Evolutionary conservation across 371 early-diverging fungal genomes (phyloP).

Genomic region (Amoeboaphelidium protococcarum): DNA sequence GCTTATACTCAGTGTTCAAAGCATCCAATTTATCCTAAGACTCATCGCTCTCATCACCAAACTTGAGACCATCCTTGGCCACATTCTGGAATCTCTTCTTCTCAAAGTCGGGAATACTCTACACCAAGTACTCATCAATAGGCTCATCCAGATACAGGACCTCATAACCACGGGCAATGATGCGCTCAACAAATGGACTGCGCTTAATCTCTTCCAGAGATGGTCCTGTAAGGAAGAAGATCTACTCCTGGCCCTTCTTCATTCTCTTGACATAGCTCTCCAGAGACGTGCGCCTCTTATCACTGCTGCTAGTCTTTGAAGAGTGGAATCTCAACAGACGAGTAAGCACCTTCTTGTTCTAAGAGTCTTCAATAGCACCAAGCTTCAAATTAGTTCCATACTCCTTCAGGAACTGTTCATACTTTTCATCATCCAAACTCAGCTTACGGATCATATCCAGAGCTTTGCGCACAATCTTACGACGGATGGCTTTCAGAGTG

Average conservation of each 20-base stretch:
- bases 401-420: conserved; percentile 73
- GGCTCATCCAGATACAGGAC: conserved; percentile 91
- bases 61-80: conserved; percentile 95
- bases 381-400: conserved; percentile 78
- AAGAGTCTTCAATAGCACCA: conserved; percentile 66
- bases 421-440: conserved; percentile 68
- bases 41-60: conserved; percentile 78
- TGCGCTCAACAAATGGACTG: conserved; percentile 90
- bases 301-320: conserved; percentile 78
- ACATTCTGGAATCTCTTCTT: conserved; percentile 92
- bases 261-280: conserved; percentile 53
- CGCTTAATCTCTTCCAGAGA: conserved; percentile 77
- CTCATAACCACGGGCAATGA: conserved; percentile 88
- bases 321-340: conserved; percentile 73
- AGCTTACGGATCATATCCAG: conserved; percentile 72
- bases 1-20: conserved; percentile 48
- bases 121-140: conserved; percentile 85
- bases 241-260: conserved; percentile 25
- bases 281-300: conserved; percentile 62
- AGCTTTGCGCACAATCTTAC: conserved; percentile 75
- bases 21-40: too few species aligned
- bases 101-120: conserved; percentile 93
- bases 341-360: conserved; percentile 60
- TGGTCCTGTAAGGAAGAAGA: conserved; percentile 96
- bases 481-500: conserved; percentile 77